Base-by-base conservation (phyloP, 148 eudicot species). In the Nyssa sinensis region DNA sequence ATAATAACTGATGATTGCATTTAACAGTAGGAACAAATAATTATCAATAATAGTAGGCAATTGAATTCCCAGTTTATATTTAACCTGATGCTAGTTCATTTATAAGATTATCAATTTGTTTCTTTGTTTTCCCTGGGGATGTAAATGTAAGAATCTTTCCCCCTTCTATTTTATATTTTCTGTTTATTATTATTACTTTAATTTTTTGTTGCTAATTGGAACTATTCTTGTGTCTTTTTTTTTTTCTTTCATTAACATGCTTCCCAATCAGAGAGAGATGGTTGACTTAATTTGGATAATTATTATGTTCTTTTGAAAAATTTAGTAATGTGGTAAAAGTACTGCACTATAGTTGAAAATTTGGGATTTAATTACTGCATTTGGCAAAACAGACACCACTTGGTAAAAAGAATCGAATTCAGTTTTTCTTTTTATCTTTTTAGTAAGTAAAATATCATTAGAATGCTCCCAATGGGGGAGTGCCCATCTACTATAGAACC, bases 301-400 rank as follows among this genome's bases (percentile, higher is more conserved):
- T 24, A 10, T n/a, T 34, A 27, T 67, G 58, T n/a, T n/a, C n/a
- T n/a, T n/a, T n/a, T n/a, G n/a, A 70, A 17, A 71, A 58, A 58
- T 58, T 34, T 25, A 21, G 7, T 71, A 29, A 34, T 32, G 51
- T 33, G 64, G 65, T 34, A 16, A 58, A 5, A n/a, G 3, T 59
- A 34, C 23, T 17, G 30, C 32, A 24, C 23, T 58, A 4, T 32
- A n/a, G 21, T 23, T 59, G 27, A 33, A 33, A 71, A 30, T 57
- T 71, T 23, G 4, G 62, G 10, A 32, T 53, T 69, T 30, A 17
- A 30, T 16, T 31, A 25, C 8, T 37, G 44, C 44, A 3, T 9
- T 37, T 37, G 9, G 4, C 4, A 37, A 3, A 11, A n/a, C 25
- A 69, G 4, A 5, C 31, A 5, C 29, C 1, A 13, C 41, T 57